Evolutionary conservation across 805 yeast species (phyloP).

Genomic region (Yarrowia keelungensis): DNA sequence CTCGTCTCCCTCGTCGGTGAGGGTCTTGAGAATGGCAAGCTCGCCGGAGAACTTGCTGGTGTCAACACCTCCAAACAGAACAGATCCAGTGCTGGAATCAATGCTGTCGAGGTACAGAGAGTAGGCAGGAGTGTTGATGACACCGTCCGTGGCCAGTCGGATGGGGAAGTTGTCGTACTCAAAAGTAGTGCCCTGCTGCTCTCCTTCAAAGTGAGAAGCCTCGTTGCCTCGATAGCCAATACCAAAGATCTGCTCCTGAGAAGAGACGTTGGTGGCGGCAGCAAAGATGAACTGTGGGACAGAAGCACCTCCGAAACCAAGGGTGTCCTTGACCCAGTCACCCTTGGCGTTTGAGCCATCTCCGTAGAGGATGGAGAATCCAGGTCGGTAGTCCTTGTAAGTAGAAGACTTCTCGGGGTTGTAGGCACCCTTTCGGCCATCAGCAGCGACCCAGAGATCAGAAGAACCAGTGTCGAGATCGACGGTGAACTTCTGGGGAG

Average conservation of each 20-base stretch:
- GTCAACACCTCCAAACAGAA: slow-evolving; percentile 74
- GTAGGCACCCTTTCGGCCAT: slow-evolving; percentile 16
- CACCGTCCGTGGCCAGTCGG: slow-evolving; percentile 51
- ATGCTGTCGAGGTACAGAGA: slow-evolving; percentile 57
- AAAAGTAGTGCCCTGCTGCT: slow-evolving; percentile 1
- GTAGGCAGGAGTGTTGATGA: slow-evolving; percentile 53
- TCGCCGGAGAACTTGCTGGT: slow-evolving; percentile 62
- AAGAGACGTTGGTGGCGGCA: slow-evolving; percentile 32
- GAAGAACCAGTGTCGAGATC: slow-evolving; percentile 74
- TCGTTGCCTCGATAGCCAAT: slow-evolving; percentile 40
- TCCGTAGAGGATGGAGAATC: slow-evolving; percentile 47
- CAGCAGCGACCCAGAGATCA: slow-evolving; percentile 62
- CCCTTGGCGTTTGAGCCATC: slow-evolving; percentile 55
- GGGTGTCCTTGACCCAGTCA: slow-evolving; percentile 65
- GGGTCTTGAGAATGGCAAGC: slow-evolving; percentile 48
- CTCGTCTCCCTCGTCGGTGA: slow-evolving; percentile 34
- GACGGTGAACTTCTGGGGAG: slow-evolving; percentile 59
- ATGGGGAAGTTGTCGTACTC: slow-evolving; percentile 48
- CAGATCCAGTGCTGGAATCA: slow-evolving; percentile 53
- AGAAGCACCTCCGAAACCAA: slow-evolving; percentile 57
- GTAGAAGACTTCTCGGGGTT: slow-evolving; percentile 43
- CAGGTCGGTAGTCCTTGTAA: slow-evolving; percentile 42
- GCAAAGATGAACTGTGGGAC: slow-evolving; percentile 49
- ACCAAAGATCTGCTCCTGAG: slow-evolving; percentile 41
- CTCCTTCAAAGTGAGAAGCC: not conserved